Evolutionary conservation across 352 stramenopile species (phyloP).

Genomic region (Phytophthora pseudosyringae): DNA sequence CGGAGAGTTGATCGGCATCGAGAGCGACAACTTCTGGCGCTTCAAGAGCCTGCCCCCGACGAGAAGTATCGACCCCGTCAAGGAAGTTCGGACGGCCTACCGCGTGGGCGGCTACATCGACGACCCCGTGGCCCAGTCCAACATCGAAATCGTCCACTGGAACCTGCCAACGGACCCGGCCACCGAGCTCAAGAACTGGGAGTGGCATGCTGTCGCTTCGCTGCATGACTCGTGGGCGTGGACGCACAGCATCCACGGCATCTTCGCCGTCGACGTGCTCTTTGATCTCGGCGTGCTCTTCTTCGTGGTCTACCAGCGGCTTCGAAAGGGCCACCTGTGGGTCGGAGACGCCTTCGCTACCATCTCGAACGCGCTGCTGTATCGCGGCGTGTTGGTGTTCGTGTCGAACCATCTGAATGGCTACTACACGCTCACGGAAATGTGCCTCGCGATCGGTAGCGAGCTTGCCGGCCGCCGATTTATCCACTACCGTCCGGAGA

Average conservation of each 20-base stretch:
- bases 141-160: constrained; percentile 43
- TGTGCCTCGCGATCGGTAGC: constrained; percentile 32
- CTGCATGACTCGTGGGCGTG: constrained; percentile 55
- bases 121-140: constrained; percentile 42
- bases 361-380: constrained; percentile 39
- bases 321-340: constrained; percentile 42
- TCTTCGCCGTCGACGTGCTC: constrained; percentile 39
- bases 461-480: not conserved
- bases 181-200: constrained; percentile 24
- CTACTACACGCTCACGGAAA: constrained; percentile 49
- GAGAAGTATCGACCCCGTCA: constrained; percentile 15
- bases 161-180: constrained; percentile 24
- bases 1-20: constrained; percentile 11
- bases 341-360: constrained; percentile 50
- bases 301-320: constrained; percentile 40
- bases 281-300: constrained; percentile 43
- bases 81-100: constrained; percentile 33
- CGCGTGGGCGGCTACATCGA: constrained; percentile 43
- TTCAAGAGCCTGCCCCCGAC: constrained; percentile 20
- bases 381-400: constrained; percentile 36
- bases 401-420: constrained; percentile 46
- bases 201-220: constrained; percentile 26
- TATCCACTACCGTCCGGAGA: constrained; percentile 24
- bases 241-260: constrained; percentile 45
- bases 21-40: constrained; percentile 23